Evolutionary conservation across 73 alveolate species (phyloP).

Genomic region (Effrenium voratum): DNA sequence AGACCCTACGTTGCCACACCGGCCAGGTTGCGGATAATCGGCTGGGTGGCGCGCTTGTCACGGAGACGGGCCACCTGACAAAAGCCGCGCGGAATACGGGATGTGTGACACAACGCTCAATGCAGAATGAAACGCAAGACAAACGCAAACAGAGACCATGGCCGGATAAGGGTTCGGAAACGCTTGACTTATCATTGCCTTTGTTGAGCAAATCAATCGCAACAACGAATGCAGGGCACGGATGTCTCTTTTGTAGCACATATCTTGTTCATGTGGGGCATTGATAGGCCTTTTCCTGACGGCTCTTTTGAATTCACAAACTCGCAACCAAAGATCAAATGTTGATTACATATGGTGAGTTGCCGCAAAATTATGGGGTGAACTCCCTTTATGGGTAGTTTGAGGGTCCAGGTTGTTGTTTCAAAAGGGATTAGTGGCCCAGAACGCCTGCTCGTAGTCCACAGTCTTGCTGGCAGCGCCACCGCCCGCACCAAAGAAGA

Average conservation of each 20-base stretch:
- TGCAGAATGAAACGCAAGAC: neutral
- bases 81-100: neutral
- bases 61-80: neutral
- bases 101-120: neutral
- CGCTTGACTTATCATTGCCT: neutral
- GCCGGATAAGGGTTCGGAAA: neutral
- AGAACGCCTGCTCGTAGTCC: slow-evolving; percentile 64
- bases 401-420: too few species aligned
- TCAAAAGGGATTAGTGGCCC: neutral
- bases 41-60: slow-evolving; percentile 1
- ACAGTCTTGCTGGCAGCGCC: slow-evolving; percentile 52
- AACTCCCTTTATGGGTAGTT: too few species aligned
- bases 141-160: neutral
- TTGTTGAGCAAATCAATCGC: neutral
- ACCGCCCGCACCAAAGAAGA: slow-evolving; percentile 49
- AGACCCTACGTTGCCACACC: too few species aligned
- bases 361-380: neutral
- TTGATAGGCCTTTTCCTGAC: neutral
- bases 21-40: slow-evolving; percentile 6
- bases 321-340: neutral
- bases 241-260: neutral
- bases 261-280: neutral
- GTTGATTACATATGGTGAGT: neutral
- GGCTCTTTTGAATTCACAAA: neutral
- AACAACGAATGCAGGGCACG: neutral